phyloP scores from a whole-genome alignment of 1,284 basidiomycete species.

The Sanghuangporus sanghuang region DNA sequence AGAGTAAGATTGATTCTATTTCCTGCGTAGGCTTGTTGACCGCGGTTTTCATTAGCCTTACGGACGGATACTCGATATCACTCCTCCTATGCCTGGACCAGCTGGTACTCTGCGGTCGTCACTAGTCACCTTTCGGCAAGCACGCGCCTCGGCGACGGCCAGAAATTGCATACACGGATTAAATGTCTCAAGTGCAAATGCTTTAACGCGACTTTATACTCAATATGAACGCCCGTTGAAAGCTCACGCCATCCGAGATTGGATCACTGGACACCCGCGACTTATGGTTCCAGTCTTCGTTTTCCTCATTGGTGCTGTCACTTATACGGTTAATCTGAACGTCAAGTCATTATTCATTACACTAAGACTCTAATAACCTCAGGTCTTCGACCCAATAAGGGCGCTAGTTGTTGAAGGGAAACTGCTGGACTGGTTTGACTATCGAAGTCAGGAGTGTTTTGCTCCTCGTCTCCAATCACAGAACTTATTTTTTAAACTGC shows the following conservation, averaged over 20 bases:
- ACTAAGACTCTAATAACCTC: neutral
- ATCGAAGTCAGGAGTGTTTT: constrained; percentile 43
- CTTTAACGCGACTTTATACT: constrained; percentile 56
- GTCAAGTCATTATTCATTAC: constrained; percentile 16
- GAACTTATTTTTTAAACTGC: neutral
- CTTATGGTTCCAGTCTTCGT: constrained; percentile 83
- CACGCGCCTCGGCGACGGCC: constrained; percentile 75
- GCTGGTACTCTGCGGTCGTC: constrained; percentile 66
- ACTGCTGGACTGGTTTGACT: constrained; percentile 80
- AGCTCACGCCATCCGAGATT: constrained; percentile 75
- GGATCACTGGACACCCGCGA: constrained; percentile 82
- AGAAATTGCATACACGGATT: constrained; percentile 84
- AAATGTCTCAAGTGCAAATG: constrained; percentile 30
- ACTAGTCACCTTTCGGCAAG: constrained; percentile 53
- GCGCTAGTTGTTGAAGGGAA: constrained; percentile 81
- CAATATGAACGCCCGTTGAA: constrained; percentile 75
- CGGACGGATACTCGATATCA: constrained; percentile 72
- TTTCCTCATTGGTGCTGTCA: constrained; percentile 84
- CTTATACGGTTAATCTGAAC: constrained; percentile 69
- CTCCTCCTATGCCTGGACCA: constrained; percentile 55
- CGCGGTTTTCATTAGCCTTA: constrained; percentile 55
- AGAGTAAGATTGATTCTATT: constrained; percentile 42
- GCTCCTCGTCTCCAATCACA: neutral
- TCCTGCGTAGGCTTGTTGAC: constrained; percentile 4
- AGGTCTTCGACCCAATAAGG: constrained; percentile 92